Evolutionary conservation across 140 eudicot species (phyloP).

Genomic region (Ambrosia hybrid): DNA sequence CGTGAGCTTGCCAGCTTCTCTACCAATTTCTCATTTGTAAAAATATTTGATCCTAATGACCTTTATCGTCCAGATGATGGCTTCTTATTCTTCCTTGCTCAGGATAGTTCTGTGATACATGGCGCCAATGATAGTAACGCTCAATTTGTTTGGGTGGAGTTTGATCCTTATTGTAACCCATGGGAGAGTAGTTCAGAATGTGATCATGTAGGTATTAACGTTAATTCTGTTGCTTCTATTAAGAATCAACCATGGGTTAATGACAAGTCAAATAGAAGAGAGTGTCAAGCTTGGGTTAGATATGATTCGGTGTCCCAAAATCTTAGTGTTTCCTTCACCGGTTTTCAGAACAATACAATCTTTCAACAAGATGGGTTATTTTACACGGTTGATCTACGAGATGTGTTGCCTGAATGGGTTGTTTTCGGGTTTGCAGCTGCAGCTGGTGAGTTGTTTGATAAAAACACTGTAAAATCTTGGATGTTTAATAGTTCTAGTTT

Average conservation of each 20-base stretch:
- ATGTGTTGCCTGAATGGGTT: conserved; percentile 20
- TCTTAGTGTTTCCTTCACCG: conserved; percentile 13
- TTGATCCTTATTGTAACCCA: neutral
- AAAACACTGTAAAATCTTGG: conserved; percentile 19
- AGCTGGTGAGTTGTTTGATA: neutral
- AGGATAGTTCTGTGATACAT: neutral
- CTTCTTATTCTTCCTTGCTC: conserved; percentile 17
- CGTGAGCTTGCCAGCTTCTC: conserved; percentile 14
- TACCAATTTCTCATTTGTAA: conserved; percentile 13
- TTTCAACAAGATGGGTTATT: neutral
- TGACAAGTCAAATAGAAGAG: neutral
- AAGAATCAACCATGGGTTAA: neutral
- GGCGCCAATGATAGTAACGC: neutral
- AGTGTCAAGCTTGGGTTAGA: neutral
- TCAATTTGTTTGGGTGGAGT: conserved; percentile 19
- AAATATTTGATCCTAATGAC: neutral
- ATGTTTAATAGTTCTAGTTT: conserved; percentile 3
- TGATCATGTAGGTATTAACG: conserved; percentile 18
- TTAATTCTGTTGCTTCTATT: conserved; percentile 2
- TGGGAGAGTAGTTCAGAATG: neutral
- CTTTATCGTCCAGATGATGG: neutral
- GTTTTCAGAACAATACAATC: neutral
- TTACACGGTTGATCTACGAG: neutral
- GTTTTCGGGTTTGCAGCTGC: conserved; percentile 17
- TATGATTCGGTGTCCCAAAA: neutral